These are phyloP conservation scores for Starmerella floricola DNA, from an alignment of 805 yeast species.

Conservation along the genomic window DNA sequence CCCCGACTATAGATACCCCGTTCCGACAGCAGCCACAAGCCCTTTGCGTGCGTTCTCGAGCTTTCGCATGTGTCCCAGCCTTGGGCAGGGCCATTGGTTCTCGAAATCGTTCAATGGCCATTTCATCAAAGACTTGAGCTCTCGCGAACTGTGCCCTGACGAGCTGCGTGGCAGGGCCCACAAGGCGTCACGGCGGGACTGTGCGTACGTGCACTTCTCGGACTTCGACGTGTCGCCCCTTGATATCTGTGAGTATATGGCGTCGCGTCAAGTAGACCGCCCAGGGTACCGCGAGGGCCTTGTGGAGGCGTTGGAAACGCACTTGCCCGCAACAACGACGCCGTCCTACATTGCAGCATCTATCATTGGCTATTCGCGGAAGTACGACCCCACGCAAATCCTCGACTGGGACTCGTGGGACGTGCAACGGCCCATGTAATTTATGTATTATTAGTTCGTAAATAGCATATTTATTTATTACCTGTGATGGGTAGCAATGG, in stretches of 20 bases:
- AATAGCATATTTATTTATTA: neutral
- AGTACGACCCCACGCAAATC: slow-evolving; percentile 5
- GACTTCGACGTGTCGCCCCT: slow-evolving; percentile 15
- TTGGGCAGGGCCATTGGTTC: slow-evolving; percentile 13
- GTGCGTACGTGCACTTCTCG: slow-evolving; percentile 17
- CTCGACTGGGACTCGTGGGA: slow-evolving; percentile 14
- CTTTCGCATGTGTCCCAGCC: slow-evolving; percentile 18
- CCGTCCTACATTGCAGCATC: slow-evolving; percentile 14
- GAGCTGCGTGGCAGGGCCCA: slow-evolving; percentile 14
- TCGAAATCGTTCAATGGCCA: slow-evolving; percentile 18
- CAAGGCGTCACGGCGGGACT: neutral
- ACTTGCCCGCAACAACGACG: slow-evolving; percentile 3
- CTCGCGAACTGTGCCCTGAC: slow-evolving; percentile 13
- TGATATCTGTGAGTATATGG: slow-evolving; percentile 16
- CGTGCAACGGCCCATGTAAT: neutral
- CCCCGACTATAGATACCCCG: neutral
- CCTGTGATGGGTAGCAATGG: too few species aligned
- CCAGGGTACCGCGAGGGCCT: slow-evolving; percentile 13
- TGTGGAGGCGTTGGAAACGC: slow-evolving; percentile 2
- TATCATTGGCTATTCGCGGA: slow-evolving; percentile 9
- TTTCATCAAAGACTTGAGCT: slow-evolving; percentile 11
- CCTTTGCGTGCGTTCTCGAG: slow-evolving; percentile 18
- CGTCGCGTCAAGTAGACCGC: slow-evolving; percentile 11
- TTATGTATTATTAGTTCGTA: slow-evolving; percentile 3
- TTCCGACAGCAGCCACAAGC: slow-evolving; percentile 7